These are phyloP conservation scores for Crotalaria pallida DNA, from an alignment of 306 rosid genomes.

Conservation along the genomic window DNA sequence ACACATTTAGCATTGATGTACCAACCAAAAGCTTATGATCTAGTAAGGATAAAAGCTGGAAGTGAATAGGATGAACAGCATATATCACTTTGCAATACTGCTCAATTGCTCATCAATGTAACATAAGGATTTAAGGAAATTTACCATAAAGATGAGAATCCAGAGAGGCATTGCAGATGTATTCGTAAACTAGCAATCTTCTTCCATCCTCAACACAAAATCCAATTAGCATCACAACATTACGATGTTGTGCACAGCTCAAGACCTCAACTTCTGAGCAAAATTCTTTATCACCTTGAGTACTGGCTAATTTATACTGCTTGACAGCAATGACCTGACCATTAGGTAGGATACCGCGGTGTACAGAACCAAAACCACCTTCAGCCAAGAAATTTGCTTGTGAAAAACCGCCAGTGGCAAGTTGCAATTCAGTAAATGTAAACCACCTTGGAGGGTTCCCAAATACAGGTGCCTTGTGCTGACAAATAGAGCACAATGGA, in stretches of 20 bases:
- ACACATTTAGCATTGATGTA: neutral
- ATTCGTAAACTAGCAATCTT: slow-evolving; percentile 90
- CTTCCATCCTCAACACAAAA: slow-evolving; percentile 89
- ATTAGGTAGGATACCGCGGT: slow-evolving; percentile 68
- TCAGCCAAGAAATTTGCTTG: slow-evolving; percentile 86
- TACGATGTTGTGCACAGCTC: slow-evolving; percentile 97
- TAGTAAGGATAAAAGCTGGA: neutral
- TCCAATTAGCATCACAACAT: slow-evolving; percentile 89
- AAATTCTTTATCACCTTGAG: slow-evolving; percentile 93
- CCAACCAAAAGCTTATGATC: slow-evolving; percentile 12
- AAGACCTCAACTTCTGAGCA: slow-evolving; percentile 96
- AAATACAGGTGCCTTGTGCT: slow-evolving; percentile 88
- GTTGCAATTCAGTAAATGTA: slow-evolving; percentile 70
- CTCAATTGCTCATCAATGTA: neutral
- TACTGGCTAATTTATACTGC: slow-evolving; percentile 80
- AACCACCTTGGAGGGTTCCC: slow-evolving; percentile 98
- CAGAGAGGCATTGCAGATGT: slow-evolving; percentile 83
- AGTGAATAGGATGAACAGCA: neutral
- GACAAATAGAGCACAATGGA: slow-evolving; percentile 90
- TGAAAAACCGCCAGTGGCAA: slow-evolving; percentile 86
- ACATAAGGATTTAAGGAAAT: neutral
- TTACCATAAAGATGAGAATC: slow-evolving; percentile 91
- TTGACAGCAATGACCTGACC: slow-evolving; percentile 88
- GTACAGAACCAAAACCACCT: slow-evolving; percentile 97
- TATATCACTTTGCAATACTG: neutral